Percentiles rank a stretch among this genome's conserved stretches.
phyloP scores from a whole-genome alignment of 1,139 yeast species.

The Zygosaccharomyces pseudobailii region DNA sequence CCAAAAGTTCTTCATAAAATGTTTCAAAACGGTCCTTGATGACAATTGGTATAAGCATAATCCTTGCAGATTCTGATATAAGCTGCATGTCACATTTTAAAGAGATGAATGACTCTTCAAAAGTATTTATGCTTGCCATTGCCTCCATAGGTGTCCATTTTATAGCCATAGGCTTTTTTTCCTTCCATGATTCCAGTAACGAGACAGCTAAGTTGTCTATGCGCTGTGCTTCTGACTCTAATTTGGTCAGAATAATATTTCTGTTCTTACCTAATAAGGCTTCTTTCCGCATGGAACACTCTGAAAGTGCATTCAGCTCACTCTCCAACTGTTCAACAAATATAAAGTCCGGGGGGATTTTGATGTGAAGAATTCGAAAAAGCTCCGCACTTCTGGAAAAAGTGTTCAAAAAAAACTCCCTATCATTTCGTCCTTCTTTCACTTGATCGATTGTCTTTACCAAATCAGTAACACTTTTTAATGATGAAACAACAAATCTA shows the following conservation, averaged over 20 bases:
- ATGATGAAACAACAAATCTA: conserved; percentile 1
- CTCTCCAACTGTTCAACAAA: conserved; percentile 60
- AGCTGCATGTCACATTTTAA: conserved; percentile 27
- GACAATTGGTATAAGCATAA: conserved; percentile 40
- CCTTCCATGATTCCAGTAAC: conserved; percentile 44
- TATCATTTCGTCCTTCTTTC: conserved; percentile 1
- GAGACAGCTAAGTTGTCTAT: conserved; percentile 36
- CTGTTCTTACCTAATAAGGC: conserved; percentile 41
- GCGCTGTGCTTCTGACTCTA: conserved; percentile 42
- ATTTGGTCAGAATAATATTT: conserved; percentile 41
- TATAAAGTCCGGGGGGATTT: conserved; percentile 54
- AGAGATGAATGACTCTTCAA: conserved; percentile 36
- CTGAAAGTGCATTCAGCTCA: conserved; percentile 43
- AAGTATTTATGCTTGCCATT: conserved; percentile 41
- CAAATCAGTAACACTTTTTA: background rate
- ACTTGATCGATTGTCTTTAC: background rate
- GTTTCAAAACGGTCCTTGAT: conserved; percentile 34
- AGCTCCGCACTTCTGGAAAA: conserved; percentile 11
- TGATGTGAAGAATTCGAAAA: conserved; percentile 40
- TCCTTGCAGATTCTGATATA: conserved; percentile 41
- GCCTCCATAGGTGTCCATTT: conserved; percentile 48
- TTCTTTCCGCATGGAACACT: conserved; percentile 41
- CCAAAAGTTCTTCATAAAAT: conserved; percentile 49
- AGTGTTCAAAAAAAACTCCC: conserved; percentile 6
- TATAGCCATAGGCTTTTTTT: conserved; percentile 47